Conservation (phyloP, 192 early-diverging fungal genomes). For the Diversispora epigaea region DNA sequence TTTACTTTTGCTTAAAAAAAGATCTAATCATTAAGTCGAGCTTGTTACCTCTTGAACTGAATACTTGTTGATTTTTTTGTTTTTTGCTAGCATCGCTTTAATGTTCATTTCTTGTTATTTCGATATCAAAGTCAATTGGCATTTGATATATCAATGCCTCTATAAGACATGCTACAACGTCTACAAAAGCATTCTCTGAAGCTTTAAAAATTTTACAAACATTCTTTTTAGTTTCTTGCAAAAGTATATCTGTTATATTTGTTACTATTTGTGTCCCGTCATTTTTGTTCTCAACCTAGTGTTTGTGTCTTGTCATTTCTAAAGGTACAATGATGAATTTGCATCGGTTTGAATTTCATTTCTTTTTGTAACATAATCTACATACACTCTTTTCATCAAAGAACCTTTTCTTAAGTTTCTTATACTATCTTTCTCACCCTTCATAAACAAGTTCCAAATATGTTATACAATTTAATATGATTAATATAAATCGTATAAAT, state of each 20-base stretch:
- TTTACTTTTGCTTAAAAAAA: background rate
- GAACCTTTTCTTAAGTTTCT: background rate
- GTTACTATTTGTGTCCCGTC: constrained; percentile 7
- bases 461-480: background rate
- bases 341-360: constrained; percentile 6
- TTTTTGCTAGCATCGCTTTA: constrained; percentile 17
- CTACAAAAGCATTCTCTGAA: constrained; percentile 21
- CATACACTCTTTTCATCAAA: background rate
- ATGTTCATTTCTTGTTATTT: constrained; percentile 14
- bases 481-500: background rate
- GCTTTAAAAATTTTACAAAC: background rate
- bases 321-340: constrained; percentile 20
- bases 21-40: constrained; percentile 11
- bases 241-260: constrained; percentile 17
- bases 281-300: constrained; percentile 7
- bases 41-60: constrained; percentile 3
- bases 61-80: background rate
- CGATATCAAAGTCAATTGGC: constrained; percentile 12
- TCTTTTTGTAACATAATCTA: constrained; percentile 7
- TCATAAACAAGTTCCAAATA: background rate
- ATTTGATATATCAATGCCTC: background rate
- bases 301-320: background rate
- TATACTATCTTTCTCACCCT: background rate
- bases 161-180: constrained; percentile 5
- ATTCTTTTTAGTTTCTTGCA: constrained; percentile 23